Evolutionary conservation across 2,329 filamentous ascomycete genomes (phyloP).

Genomic region (Aureobasidium sp.): DNA sequence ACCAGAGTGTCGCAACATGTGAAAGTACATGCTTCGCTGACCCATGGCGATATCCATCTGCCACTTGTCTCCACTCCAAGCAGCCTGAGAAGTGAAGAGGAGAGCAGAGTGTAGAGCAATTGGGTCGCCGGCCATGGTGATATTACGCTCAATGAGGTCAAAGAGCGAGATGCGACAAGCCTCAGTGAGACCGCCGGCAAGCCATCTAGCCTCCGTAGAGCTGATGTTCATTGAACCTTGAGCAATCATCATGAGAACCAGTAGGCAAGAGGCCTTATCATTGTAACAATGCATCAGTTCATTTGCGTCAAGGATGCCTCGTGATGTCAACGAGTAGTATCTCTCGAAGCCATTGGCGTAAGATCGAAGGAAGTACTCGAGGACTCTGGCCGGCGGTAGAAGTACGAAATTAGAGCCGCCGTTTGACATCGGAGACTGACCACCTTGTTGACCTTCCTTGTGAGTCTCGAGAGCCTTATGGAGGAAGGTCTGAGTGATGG

Average conservation of each 20-base stretch:
- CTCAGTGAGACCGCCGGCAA: conserved; percentile 61
- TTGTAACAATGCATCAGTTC: conserved; percentile 56
- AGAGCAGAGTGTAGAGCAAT: conserved; percentile 59
- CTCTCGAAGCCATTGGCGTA: conserved; percentile 60
- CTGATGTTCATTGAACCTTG: conserved; percentile 62
- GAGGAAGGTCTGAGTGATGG: conserved; percentile 63
- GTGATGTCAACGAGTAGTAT: conserved; percentile 58
- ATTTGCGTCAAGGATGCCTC: conserved; percentile 58
- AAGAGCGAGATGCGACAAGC: conserved; percentile 66
- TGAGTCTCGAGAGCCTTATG: conserved; percentile 66
- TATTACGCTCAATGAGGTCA: conserved; percentile 64
- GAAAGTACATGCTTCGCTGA: conserved; percentile 65
- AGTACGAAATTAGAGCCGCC: conserved; percentile 57
- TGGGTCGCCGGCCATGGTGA: conserved; percentile 59
- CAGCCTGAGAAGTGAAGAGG: conserved; percentile 60
- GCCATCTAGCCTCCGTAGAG: conserved; percentile 56
- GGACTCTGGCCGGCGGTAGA: conserved; percentile 57
- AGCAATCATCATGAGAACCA: conserved; percentile 66
- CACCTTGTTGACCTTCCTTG: conserved; percentile 35
- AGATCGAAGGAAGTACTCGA: conserved; percentile 61
- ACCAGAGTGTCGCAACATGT: conserved; percentile 64
- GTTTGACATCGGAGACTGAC: conserved; percentile 41
- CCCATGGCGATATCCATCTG: conserved; percentile 72
- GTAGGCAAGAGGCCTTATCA: conserved; percentile 57
- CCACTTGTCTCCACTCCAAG: conserved; percentile 71